Conservation (phyloP, 2,329 filamentous ascomycete genomes). For the Ophiocordyceps camponoti-floridani region DNA sequence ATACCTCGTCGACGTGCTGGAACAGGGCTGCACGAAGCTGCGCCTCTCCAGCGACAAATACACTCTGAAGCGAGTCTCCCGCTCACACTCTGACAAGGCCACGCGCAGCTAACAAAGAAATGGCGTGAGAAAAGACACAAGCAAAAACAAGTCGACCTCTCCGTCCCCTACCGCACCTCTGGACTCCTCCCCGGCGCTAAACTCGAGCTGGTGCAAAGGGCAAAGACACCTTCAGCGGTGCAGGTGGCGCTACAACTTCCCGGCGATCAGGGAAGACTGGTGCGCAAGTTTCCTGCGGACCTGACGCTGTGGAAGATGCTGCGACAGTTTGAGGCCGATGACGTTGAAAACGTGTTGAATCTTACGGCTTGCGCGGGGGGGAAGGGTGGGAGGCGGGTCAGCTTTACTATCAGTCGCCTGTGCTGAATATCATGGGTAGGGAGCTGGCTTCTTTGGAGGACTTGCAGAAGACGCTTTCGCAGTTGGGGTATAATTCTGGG, state of each 20-base stretch:
- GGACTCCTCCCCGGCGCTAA: conserved; percentile 75
- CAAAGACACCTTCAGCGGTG: conserved; percentile 69
- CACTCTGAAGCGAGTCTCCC: conserved; percentile 51
- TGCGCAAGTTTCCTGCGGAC: conserved; percentile 75
- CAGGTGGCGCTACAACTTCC: conserved; percentile 78
- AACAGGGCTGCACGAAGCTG: conserved; percentile 76
- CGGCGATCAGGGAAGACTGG: conserved; percentile 37
- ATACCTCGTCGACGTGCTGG: conserved; percentile 67
- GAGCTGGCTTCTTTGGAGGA: conserved; percentile 62
- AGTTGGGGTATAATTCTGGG: conserved; percentile 75
- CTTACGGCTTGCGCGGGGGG: conserved; percentile 60
- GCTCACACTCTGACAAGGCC: neutral
- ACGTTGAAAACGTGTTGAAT: conserved; percentile 49
- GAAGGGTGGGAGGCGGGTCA: conserved; percentile 40
- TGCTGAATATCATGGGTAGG: conserved; percentile 67
- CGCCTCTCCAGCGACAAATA: conserved; percentile 55
- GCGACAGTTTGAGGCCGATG: conserved; percentile 70
- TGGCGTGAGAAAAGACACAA: conserved; percentile 39
- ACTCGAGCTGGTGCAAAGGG: conserved; percentile 76
- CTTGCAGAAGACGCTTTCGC: conserved; percentile 74
- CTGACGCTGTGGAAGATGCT: conserved; percentile 80
- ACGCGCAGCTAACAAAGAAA: neutral
- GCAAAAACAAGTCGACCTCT: conserved; percentile 73
- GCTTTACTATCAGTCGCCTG: conserved; percentile 74
- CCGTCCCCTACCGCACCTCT: conserved; percentile 65